Base-by-base conservation (phyloP, 1,284 basidiomycete genomes). In the Papiliotrema laurentii region DNA sequence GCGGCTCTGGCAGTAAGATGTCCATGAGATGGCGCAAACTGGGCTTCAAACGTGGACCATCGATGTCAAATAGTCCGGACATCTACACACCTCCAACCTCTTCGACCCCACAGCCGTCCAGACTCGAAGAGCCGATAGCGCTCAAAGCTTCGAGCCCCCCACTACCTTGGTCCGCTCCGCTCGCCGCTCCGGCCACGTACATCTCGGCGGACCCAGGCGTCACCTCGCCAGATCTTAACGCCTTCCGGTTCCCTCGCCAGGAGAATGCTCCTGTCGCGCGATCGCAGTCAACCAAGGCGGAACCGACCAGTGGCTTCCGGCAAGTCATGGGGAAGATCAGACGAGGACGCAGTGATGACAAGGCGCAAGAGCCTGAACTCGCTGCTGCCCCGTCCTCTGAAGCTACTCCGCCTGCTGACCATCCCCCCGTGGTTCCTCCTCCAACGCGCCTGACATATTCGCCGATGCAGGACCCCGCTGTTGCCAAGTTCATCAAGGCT, bases 21-120 rank as follows among this genome's bases (percentile, higher is more conserved):
- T 56, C 60, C 36, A 44, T 54, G 28, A 51, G 64, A 5, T 72
- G 68, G 68, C 63, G 58, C 47, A 69, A 68, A 48, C 53, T 68
- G 5, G 61, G 64, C 6, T 60, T 63, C 54, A 57, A 53, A 43
- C 60, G 58, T 43, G 53, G 58, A 5, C 49, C 53, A 22, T 60
- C 58, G n/a, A 36, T 61, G 4, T 61, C 64, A 4, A 51, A 47
- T n/a, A 45, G 35, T 4, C 57, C 60, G 24, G 49, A 48, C 6
- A 36, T 48, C 4, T 19, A 36, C 22, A 44, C 55, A 16, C 43
- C 48, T 2, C 27, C 47, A 31, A n/a, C 22, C 18, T 38, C 51
- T 16, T 46, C 47, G 5, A 36, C 45, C 3, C 21, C 30, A 5
- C 21, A 42, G 18, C 5, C 43, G 13, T 3, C 38, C 22, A 14